Evolutionary conservation across 306 rosid species (phyloP).

Genomic region (Glycyrrhiza uralensis): DNA sequence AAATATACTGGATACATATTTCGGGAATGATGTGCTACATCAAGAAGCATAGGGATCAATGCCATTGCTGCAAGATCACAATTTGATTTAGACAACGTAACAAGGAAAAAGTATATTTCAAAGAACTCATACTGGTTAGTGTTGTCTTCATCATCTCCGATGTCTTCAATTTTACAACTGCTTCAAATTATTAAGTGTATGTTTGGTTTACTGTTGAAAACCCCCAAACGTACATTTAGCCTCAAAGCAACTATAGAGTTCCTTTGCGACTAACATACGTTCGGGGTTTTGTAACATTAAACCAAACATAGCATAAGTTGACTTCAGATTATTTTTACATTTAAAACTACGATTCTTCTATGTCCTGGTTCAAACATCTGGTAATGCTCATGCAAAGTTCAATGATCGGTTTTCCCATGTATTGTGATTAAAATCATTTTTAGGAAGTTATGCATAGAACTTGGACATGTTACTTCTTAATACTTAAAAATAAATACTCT

Average conservation of each 20-base stretch:
- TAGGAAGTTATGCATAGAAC: neutral
- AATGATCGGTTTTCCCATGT: neutral
- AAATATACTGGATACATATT: neutral
- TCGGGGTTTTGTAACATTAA: too few relatives aligned
- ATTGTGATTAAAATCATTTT: neutral
- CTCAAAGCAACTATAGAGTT: too few relatives aligned
- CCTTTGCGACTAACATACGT: too few relatives aligned
- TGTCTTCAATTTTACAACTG: neutral
- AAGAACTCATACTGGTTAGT: neutral
- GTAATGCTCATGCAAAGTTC: neutral
- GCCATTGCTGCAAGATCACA: neutral
- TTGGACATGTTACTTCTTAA: neutral
- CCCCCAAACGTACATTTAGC: too few relatives aligned
- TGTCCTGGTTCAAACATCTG: neutral
- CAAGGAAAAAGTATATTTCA: neutral
- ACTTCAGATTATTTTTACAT: neutral
- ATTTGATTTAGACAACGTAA: constrained; percentile 9
- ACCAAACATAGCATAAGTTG: too few relatives aligned
- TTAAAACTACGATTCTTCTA: neutral
- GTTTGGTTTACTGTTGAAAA: too few relatives aligned
- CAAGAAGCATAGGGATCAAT: neutral
- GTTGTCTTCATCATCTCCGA: neutral
- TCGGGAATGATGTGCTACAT: constrained; percentile 10
- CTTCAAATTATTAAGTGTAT: constrained; percentile 25
- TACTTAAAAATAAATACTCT: neutral